Base-by-base conservation (phyloP, 108 stramenopile species). In the Nitzschia sp. region DNA sequence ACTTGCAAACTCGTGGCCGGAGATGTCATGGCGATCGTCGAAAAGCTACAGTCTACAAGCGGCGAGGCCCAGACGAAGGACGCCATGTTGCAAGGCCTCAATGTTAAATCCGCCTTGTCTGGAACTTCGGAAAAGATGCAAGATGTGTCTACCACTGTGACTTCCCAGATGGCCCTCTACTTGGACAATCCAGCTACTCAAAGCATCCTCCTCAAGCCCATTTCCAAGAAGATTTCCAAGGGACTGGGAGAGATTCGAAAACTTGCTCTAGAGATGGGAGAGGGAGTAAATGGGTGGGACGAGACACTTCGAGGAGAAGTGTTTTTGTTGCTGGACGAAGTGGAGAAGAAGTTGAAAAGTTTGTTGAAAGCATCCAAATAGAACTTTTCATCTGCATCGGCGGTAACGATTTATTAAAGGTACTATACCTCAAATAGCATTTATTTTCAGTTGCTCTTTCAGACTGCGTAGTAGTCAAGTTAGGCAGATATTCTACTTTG, bases 171-270 rank as follows among this genome's bases (percentile, higher is more conserved):
- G 94, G 74, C 48, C 19, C 63, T 95, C 35, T 95, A 95, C 54
- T 56, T 95, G 65, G 91, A 95, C 54, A 95, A 85, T 59, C 65
- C 86, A 23, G 84, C 88, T 5, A 95, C 94, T 3, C 89, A 87
- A 46, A 81, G 79, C 53, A 95, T 95, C 70, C 79, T 95, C 13
- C 26, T 95, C 58, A 95, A 95, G 59, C 94, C 94, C 15, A 86
- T 91, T 15, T 70, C 81, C 15, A 74, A 85, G 26, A 95, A 92
- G 59, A 77, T 91, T 58, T 76, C 77, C n/a, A 80, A 88, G 49
- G 74, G 80, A 8, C 30, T 89, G 21, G 87, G 88, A 42, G 94
- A 91, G 58, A 73, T 75, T 11, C 74, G 77, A 30, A 73, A 79
- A n/a, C 66, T 75, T 49, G 74, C 81, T 36, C 51, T 46, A 18